These are phyloP conservation scores for Pelargonium cotyledonis DNA, from an alignment of 441 rosid species.

Conservation along the genomic window DNA sequence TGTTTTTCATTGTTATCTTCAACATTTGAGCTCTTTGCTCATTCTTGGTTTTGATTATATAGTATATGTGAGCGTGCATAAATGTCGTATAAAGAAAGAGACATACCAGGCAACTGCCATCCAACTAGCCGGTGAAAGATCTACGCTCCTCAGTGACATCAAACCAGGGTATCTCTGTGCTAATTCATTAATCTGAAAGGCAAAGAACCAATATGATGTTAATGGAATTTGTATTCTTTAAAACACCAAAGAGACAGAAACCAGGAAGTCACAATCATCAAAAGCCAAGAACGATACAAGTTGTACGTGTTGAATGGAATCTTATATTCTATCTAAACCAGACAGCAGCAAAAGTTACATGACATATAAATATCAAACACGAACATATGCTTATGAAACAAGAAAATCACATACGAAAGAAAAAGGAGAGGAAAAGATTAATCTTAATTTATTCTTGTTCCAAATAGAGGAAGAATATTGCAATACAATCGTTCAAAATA, in stretches of 20 bases:
- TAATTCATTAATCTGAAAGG: constrained; percentile 21
- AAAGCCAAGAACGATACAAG: too few relatives aligned
- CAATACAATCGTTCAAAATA: not conserved
- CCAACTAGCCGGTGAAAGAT: constrained; percentile 29
- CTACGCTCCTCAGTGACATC: constrained; percentile 27
- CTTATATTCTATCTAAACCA: not conserved
- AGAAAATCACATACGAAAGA: not conserved
- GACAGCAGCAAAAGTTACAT: not conserved
- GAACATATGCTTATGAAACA: constrained; percentile 1
- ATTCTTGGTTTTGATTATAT: too few relatives aligned
- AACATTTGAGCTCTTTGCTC: not conserved
- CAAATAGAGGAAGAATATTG: not conserved
- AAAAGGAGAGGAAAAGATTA: not conserved
- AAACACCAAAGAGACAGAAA: too few relatives aligned
- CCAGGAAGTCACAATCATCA: too few relatives aligned
- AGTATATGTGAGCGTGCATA: too few relatives aligned
- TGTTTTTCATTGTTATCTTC: not conserved
- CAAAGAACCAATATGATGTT: not conserved
- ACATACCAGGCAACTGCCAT: constrained; percentile 27
- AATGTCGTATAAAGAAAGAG: not conserved
- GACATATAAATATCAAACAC: not conserved
- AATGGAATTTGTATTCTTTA: too few relatives aligned
- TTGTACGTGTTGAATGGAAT: not conserved
- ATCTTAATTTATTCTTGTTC: not conserved
- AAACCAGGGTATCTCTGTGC: constrained; percentile 19